phyloP scores from a whole-genome alignment of 179 eudicot species.

The Silene coronaria region DNA sequence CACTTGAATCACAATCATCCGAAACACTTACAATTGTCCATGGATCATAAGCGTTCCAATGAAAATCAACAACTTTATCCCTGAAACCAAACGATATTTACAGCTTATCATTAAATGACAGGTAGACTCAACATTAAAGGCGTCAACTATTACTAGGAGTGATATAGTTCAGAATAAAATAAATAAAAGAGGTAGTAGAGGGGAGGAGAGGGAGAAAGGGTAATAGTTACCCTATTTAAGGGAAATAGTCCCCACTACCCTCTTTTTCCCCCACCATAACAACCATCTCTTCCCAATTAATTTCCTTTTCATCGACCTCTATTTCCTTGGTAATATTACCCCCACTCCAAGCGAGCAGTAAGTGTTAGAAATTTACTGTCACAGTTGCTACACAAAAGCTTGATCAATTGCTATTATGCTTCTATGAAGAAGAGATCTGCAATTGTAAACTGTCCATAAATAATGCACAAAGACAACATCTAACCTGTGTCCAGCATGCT shows the following conservation, averaged over 20 bases:
- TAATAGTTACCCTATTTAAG: too few relatives aligned
- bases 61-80: conserved; percentile 88
- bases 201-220: too few relatives aligned
- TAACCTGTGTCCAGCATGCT: conserved; percentile 96
- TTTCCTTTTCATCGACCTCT: too few relatives aligned
- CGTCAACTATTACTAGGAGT: too few relatives aligned
- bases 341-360: too few relatives aligned
- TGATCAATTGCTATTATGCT: neutral
- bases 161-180: too few relatives aligned
- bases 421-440: neutral
- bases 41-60: conserved; percentile 79
- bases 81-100: conserved; percentile 22
- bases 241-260: too few relatives aligned
- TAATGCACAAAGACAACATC: conserved; percentile 8
- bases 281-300: too few relatives aligned
- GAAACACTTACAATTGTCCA: conserved; percentile 94
- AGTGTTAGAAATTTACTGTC: neutral
- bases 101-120: too few relatives aligned
- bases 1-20: conserved; percentile 72
- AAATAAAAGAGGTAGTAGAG: too few relatives aligned
- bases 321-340: neutral
- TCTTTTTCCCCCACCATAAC: too few relatives aligned
- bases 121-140: too few relatives aligned
- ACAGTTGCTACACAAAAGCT: neutral
- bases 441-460: neutral